Evolutionary conservation across 768 basidiomycete species (phyloP).

Genomic region (Imleria badia): DNA sequence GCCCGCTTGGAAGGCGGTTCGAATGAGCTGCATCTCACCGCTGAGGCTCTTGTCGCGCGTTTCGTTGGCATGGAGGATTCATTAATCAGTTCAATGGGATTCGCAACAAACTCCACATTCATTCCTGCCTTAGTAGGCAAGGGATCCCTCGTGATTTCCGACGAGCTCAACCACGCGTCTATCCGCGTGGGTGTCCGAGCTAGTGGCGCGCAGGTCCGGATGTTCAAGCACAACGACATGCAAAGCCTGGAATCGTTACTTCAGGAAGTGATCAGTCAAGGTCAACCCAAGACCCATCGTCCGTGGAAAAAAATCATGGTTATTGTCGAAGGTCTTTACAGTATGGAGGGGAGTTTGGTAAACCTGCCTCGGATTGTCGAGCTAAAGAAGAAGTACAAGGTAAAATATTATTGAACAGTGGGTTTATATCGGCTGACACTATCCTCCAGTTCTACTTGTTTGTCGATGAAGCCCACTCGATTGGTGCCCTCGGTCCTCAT

Average conservation of each 20-base stretch:
- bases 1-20: conserved; percentile 83
- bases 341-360: conserved; percentile 97
- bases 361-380: conserved; percentile 81
- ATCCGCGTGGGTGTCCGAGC: conserved; percentile 91
- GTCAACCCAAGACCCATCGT: conserved; percentile 96
- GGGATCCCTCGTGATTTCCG: conserved; percentile 93
- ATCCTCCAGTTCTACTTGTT: conserved; percentile 83
- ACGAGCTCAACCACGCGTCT: conserved; percentile 94
- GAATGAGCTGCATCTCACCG: conserved; percentile 74
- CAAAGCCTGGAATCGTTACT: conserved; percentile 73
- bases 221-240: conserved; percentile 99
- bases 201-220: conserved; percentile 84
- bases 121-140: conserved; percentile 90
- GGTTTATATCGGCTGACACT: neutral
- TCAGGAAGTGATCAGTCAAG: conserved; percentile 92
- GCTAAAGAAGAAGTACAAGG: conserved; percentile 95
- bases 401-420: conserved; percentile 32
- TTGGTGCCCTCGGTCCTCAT: conserved; percentile 91
- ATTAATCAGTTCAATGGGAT: conserved; percentile 93
- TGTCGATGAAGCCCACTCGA: conserved; percentile 96
- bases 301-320: conserved; percentile 99
- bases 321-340: conserved; percentile 93
- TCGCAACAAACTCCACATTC: conserved; percentile 90
- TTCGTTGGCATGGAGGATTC: conserved; percentile 92
- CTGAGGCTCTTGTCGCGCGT: conserved; percentile 84